Evolutionary conservation across 257 asterid species (phyloP).

Genomic region (Jacaranda copaia): DNA sequence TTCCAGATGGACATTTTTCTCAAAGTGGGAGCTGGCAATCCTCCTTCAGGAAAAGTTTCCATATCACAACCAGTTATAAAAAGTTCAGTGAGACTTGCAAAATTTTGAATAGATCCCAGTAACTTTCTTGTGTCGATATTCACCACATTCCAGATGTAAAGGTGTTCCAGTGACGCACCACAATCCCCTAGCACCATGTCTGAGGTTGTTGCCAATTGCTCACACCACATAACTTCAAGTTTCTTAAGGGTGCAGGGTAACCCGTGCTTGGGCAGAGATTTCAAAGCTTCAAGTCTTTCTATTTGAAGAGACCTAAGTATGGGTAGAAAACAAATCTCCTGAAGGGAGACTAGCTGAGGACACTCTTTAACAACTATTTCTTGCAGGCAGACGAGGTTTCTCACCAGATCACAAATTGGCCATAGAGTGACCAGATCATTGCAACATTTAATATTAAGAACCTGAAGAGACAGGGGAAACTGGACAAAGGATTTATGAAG

Average conservation of each 20-base stretch:
- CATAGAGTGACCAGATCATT: slow-evolving; percentile 21
- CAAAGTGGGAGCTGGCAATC: slow-evolving; percentile 32
- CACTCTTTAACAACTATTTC: slow-evolving; percentile 2
- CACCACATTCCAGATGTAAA: not conserved
- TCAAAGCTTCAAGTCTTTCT: slow-evolving; percentile 8
- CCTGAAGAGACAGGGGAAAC: slow-evolving; percentile 25
- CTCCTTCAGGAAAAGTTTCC: slow-evolving; percentile 20
- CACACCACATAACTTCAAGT: not conserved
- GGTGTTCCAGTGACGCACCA: not conserved
- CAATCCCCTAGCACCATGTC: not conserved
- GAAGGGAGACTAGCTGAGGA: slow-evolving; percentile 23
- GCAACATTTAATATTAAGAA: slow-evolving; percentile 4
- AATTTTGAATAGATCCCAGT: not conserved
- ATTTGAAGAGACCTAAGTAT: not conserved
- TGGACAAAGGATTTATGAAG: not conserved
- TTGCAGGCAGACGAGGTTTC: slow-evolving; percentile 13
- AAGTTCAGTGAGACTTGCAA: not conserved
- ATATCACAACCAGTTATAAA: slow-evolving; percentile 4
- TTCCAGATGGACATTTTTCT: not conserved
- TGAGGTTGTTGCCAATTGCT: not conserved
- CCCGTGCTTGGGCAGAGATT: not conserved
- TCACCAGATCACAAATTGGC: slow-evolving; percentile 13
- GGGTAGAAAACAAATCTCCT: slow-evolving; percentile 22
- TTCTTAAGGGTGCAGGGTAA: not conserved
- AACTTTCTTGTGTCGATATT: slow-evolving; percentile 4